Percentiles rank a stretch among this genome's conserved stretches.
phyloP scores from a whole-genome alignment of 495 filamentous ascomycete genomes.

The Amphirosellinia nigrospora region DNA sequence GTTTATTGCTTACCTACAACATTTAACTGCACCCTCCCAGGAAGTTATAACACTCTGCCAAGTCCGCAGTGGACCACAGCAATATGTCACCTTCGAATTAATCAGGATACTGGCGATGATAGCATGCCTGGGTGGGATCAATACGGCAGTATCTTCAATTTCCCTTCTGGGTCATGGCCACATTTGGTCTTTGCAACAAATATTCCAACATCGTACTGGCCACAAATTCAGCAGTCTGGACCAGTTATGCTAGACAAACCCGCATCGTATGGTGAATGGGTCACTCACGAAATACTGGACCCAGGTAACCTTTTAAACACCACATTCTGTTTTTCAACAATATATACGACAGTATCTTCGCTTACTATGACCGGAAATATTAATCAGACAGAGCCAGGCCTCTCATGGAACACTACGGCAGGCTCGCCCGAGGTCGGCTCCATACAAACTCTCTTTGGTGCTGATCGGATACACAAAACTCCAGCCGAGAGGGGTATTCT shows the following conservation, averaged over 20 bases:
- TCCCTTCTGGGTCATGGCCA: neutral
- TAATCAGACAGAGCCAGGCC: neutral
- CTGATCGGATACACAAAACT: neutral
- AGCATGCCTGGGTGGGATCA: neutral
- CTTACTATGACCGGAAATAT: neutral
- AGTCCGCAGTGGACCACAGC: neutral
- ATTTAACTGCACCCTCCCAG: neutral
- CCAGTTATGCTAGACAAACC: neutral
- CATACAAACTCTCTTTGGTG: neutral
- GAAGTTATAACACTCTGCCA: too few relatives aligned
- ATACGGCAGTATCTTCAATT: neutral
- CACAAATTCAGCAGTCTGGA: neutral
- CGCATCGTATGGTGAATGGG: neutral
- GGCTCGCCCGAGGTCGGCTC: neutral
- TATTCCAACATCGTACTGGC: neutral
- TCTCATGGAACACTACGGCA: neutral
- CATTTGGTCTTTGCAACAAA: conserved; percentile 9
- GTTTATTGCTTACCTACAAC: neutral
- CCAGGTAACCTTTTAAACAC: neutral
- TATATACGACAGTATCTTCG: neutral
- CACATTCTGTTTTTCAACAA: neutral
- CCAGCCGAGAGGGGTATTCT: neutral
- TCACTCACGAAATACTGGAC: neutral
- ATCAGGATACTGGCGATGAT: neutral
- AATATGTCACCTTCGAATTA: neutral